Evolutionary conservation across 805 yeast species (phyloP).

Genomic region (Blastobotrys chiropterorum): DNA sequence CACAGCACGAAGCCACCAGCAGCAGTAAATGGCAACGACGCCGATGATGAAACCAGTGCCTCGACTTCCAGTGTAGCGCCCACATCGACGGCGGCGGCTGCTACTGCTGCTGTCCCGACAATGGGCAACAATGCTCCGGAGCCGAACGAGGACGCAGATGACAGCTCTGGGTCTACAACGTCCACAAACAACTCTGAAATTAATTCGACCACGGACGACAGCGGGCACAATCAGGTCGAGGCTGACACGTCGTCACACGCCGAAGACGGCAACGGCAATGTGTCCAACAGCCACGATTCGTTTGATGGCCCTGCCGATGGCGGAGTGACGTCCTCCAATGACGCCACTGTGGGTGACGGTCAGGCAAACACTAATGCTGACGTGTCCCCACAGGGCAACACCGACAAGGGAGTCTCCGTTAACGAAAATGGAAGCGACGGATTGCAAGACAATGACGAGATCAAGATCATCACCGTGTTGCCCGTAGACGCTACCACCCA

Average conservation of each 20-base stretch:
- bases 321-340: not conserved
- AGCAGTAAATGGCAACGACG: too few relatives aligned
- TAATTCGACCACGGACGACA: not conserved
- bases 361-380: not conserved
- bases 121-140: too few relatives aligned
- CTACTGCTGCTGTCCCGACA: not conserved
- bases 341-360: not conserved
- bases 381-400: not conserved
- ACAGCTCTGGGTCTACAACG: too few relatives aligned
- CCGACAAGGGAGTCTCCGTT: not conserved
- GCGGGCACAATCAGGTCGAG: not conserved
- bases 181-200: not conserved
- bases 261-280: not conserved
- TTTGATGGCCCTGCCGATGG: not conserved
- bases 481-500: not conserved
- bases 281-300: not conserved
- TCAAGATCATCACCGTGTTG: not conserved
- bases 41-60: too few relatives aligned
- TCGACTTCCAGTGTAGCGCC: not conserved
- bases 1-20: not conserved
- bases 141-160: too few relatives aligned
- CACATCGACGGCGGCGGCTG: not conserved
- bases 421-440: not conserved
- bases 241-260: not conserved
- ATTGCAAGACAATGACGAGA: not conserved